Base-by-base conservation (phyloP, 345 rosid genomes). In the Passiflora organensis region DNA sequence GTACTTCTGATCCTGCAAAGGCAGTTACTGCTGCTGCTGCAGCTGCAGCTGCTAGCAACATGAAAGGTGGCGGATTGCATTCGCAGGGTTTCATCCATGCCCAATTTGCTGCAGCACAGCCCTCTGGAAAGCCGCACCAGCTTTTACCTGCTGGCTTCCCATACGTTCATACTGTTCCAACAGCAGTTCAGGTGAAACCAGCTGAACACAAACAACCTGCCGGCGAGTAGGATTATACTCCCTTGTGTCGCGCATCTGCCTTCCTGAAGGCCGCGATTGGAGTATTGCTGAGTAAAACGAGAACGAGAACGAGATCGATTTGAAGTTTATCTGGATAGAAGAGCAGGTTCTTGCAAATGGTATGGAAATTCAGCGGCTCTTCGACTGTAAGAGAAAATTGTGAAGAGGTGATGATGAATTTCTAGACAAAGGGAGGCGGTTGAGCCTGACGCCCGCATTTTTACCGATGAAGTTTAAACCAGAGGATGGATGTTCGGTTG, bases 131-230 rank as follows among this genome's bases (percentile, higher is more conserved):
- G 63, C 53, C 66, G 6, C 89, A 86, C 68, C 93, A 82, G 69
- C 60, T 72, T 2, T 66, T 59, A 10, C 81, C 83, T 53, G 69
- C 85, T 32, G 89, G 94, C n/a, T 86, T 78, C 70, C 28, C 86
- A 1, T 72, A 82, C 37, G 78, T 74, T 4, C 87, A 84, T 32
- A 48, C 86, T 28, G 83, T 78, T 46, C 79, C 85, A 1, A 50
- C 69, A 22, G 79, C 73, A 1, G 93, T 76, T 56, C 99, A 81
- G 76, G 89, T 79, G 58, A 93, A 89, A 65, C 85, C 87, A 6
- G 78, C 91, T 14, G 95, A 93, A 65, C 89, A 89, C 69, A 89
- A 86, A 52, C 95, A 86, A 59, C 91, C 87, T 28, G 84, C 86
- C 18, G 97, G 94, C 69, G 91, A 88, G 73, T 91, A 79, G 83